Base-by-base conservation (phyloP, 495 filamentous ascomycete species). In the Ascodesmis nigricans region DNA sequence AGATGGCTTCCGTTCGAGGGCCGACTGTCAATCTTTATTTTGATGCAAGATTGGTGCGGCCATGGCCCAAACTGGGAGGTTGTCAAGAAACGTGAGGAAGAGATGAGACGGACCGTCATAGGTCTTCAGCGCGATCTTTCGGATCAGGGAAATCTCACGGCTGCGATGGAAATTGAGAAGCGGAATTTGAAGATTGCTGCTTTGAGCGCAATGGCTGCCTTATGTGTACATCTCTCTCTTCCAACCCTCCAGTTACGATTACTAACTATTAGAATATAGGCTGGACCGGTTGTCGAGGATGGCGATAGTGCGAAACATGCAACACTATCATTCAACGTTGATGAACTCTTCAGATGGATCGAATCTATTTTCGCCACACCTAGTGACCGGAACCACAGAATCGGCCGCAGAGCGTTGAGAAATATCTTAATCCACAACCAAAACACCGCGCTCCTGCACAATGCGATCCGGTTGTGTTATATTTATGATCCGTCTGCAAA, bases 21-120 rank as follows among this genome's bases (percentile, higher is more conserved):
- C 0, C 63, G 87, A 16, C 83, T 91, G 47, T 92, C 87, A 6
- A 71, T 82, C 4, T 97, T 95, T 49, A 73, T 83, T 3, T 56
- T 95, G 21, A 95, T 97, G 82, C 84, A 95, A 52, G 84, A 95
- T 36, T 97, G 87, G 87, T 95, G 90, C 57, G 87, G 90, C 0
- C 90, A 87, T 53, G 91, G 87, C 0, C 80, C 87, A 4, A 91
- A 93, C 52, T 82, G 83, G 47, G 56, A 58, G 21, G 75, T 82
- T 38, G 78, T 91, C 22, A 67, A 71, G 10, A 69, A 77, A 38
- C 63, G 81, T 35, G 87, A 93, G 60, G 76, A 91, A 35, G 74
- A 64, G 29, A 90, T 93, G 78, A 62, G 78, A 39, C 75, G 80
- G 44, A 75, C 73, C 14, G 61, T 81, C 29, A 69, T 87, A 19